Evolutionary conservation across 164 flowering plant species (phyloP).

Genomic region (Platanus orientalis): DNA sequence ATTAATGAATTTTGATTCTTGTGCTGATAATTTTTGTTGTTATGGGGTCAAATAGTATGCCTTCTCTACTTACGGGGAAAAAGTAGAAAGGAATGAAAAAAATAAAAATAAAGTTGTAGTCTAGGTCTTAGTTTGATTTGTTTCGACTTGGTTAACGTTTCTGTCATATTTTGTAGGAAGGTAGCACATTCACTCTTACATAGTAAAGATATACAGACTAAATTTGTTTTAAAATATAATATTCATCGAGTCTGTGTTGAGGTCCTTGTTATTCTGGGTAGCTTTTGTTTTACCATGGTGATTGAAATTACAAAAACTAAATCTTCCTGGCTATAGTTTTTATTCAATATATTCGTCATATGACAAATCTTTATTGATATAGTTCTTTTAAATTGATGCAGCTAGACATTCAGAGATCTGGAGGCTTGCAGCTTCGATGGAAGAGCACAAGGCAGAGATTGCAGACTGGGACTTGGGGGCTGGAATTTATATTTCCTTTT

Average conservation of each 20-base stretch:
- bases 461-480: slow-evolving; percentile 98
- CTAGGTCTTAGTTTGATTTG: neutral
- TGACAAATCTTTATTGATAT: neutral
- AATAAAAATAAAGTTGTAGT: no score
- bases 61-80: no score
- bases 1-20: no score
- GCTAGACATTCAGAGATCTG: slow-evolving; percentile 76
- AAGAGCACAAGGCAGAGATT: slow-evolving; percentile 90
- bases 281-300: neutral
- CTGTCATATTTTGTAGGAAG: no score
- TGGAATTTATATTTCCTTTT: slow-evolving; percentile 81
- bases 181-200: no score
- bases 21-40: no score
- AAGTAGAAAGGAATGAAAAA: no score
- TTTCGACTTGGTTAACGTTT: neutral
- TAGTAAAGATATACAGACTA: no score
- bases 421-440: slow-evolving; percentile 76
- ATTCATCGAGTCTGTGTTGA: neutral
- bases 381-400: slow-evolving; percentile 24
- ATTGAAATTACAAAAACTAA: neutral
- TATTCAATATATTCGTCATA: neutral
- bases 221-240: neutral
- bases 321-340: neutral
- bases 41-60: no score
- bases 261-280: neutral